Evolutionary conservation across 805 yeast species (phyloP), one percentile per base, ranked within the genome.

Genomic region (Kodamaea fukazawae): DNA sequence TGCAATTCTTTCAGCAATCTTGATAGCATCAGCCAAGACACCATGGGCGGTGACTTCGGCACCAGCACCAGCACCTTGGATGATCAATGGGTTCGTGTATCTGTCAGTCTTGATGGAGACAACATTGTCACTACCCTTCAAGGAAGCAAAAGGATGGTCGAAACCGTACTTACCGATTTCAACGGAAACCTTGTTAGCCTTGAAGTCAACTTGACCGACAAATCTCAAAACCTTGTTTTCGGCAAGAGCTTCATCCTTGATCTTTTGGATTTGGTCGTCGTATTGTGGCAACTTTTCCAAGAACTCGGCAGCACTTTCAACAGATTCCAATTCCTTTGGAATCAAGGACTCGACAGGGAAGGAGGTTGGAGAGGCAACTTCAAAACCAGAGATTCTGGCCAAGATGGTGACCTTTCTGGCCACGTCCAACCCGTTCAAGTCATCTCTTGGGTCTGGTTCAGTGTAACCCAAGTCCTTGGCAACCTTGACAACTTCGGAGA

Each of bases 371-470:
- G 93, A 83, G 59, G 83, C 84, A 28, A 93, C 86, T 44, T 78
- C 70, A 40, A 85, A 75, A 2, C 99, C 99, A 11, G 96, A 75
- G 39, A 93, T 76, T 73, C 99, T 85, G 34, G 96, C 96, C 47
- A 93, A 77, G 49, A 93, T 93, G 17, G 99, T 89, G 22, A 93
- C 96, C 66, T 93, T 93, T 76, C 99, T 84, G 32, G 99, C 99
- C 45, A 93, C 96, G 60, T 93, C 99, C 61, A 93, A 76, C 40
- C 99, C 99, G 64, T 91, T 93, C 65, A 93, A 78, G 61, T 93
- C 99, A 63, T 93, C 99, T 69, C 99, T 83, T 65, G 99, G 99
- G 64, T 93, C 99, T 36, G 99, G 99, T 69, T 93, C 99, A 30
- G 97, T 91, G 76, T 88, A 93, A 37, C 99, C 99, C 49, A 88